Conservation (phyloP, 768 basidiomycete genomes). For the Candolleomyces eurysporus region DNA sequence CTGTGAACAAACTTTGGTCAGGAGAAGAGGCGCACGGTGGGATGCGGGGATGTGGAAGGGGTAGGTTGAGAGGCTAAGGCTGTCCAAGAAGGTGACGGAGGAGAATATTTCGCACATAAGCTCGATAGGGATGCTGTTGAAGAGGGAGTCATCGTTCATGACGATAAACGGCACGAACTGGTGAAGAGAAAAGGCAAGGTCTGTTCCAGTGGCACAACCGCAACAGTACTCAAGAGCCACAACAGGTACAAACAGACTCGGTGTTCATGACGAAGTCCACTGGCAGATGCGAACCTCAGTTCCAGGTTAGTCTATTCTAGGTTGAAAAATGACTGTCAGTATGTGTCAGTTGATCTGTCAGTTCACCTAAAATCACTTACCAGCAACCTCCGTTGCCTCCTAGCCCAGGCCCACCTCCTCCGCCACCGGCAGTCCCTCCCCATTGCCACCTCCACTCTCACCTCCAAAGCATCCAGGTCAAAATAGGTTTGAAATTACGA, state of each 20-base stretch:
- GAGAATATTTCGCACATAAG: slow-evolving; percentile 1
- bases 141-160: too few species aligned
- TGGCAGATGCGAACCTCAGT: too few species aligned
- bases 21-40: not conserved
- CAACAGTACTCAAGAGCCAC: too few species aligned
- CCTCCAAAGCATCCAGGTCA: slow-evolving; percentile 14
- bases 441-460: slow-evolving; percentile 8
- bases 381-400: slow-evolving; percentile 36
- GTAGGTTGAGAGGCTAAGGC: not conserved
- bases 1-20: not conserved
- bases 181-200: too few species aligned
- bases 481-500: not conserved
- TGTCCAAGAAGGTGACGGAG: not conserved
- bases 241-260: too few species aligned
- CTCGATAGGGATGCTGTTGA: not conserved
- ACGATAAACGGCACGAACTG: too few species aligned
- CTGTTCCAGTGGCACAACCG: too few species aligned
- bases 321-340: too few species aligned
- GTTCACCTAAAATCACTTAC: too few species aligned
- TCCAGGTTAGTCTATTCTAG: too few species aligned
- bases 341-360: too few species aligned
- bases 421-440: slow-evolving; percentile 10
- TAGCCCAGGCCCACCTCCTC: slow-evolving; percentile 17
- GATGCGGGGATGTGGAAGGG: not conserved
- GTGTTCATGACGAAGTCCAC: too few species aligned